Conservation (phyloP, 73 alveolate species). For the Tetrahymena borealis region DNA sequence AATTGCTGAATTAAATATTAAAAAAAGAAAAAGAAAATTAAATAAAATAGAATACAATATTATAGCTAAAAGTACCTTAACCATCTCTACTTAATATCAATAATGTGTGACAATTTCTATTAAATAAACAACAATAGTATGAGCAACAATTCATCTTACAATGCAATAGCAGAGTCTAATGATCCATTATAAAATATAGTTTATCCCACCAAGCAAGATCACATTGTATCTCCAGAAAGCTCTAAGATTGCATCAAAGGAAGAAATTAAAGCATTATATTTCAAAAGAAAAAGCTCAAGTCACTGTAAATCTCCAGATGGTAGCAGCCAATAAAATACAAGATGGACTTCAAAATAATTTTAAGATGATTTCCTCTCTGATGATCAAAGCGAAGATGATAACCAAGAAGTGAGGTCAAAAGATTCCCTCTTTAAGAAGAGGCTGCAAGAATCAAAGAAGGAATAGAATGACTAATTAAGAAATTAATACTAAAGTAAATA, state of each 20-base stretch:
- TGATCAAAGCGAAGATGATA: neutral
- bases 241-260: neutral
- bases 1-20: too few relatives aligned
- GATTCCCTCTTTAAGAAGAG: neutral
- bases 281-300: neutral
- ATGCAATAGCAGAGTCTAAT: neutral
- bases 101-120: neutral
- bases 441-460: neutral
- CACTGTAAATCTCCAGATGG: neutral
- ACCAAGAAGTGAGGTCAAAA: neutral
- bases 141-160: neutral
- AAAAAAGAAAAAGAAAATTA: neutral
- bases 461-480: neutral
- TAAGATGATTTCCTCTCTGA: neutral
- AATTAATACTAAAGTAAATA: neutral
- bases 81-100: neutral
- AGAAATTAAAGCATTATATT: neutral
- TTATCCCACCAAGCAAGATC: neutral
- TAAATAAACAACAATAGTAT: neutral
- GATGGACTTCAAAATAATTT: neutral
- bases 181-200: neutral
- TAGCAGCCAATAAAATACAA: neutral
- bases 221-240: neutral
- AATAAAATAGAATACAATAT: neutral
- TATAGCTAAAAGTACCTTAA: neutral